A percentile compares a stretch with the other conserved stretches of the same genome.
These are phyloP conservation scores for Blastobotrys aristatus DNA, from an alignment of 1,139 yeast genomes.

Conservation along the genomic window DNA sequence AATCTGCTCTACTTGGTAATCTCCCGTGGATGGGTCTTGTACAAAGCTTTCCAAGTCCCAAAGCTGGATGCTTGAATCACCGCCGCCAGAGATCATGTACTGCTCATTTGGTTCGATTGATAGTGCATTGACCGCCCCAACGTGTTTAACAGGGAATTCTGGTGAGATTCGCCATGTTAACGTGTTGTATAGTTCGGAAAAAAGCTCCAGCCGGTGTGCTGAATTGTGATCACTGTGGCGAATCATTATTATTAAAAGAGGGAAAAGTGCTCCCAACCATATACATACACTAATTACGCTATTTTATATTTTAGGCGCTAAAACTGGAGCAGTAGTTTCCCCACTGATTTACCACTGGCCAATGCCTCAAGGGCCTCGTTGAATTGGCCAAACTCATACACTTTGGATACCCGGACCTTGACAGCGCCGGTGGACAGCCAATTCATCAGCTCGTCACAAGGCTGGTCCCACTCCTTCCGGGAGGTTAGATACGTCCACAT, in stretches of 20 bases:
- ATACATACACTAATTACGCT: too few relatives aligned
- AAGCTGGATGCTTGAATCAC: constrained; percentile 57
- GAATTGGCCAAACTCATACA: constrained; percentile 62
- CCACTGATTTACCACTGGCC: constrained; percentile 72
- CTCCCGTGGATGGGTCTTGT: constrained; percentile 11
- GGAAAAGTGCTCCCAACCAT: too few relatives aligned
- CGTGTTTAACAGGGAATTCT: constrained; percentile 22
- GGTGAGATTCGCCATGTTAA: constrained; percentile 8
- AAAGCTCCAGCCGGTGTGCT: background rate
- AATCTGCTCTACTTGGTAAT: constrained; percentile 24
- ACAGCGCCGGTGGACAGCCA: constrained; percentile 47
- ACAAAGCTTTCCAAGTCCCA: constrained; percentile 26
- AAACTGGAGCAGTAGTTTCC: constrained; percentile 53
- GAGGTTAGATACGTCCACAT: constrained; percentile 48
- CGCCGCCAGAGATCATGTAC: constrained; percentile 64
- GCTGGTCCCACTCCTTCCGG: constrained; percentile 55
- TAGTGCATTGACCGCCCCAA: constrained; percentile 56
- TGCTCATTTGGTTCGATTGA: constrained; percentile 54
- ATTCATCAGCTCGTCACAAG: constrained; percentile 41
- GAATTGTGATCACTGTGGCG: too few relatives aligned
- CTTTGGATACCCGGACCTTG: constrained; percentile 47
- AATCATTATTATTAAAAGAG: too few relatives aligned
- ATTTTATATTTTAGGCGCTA: too few relatives aligned
- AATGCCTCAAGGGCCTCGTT: constrained; percentile 57
- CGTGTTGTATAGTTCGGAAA: constrained; percentile 1